A percentile compares a stretch with the other conserved stretches of the same genome.
Conservation (phyloP, 176 grass and related monocot species). For the maize (Zea mays) region DNA sequence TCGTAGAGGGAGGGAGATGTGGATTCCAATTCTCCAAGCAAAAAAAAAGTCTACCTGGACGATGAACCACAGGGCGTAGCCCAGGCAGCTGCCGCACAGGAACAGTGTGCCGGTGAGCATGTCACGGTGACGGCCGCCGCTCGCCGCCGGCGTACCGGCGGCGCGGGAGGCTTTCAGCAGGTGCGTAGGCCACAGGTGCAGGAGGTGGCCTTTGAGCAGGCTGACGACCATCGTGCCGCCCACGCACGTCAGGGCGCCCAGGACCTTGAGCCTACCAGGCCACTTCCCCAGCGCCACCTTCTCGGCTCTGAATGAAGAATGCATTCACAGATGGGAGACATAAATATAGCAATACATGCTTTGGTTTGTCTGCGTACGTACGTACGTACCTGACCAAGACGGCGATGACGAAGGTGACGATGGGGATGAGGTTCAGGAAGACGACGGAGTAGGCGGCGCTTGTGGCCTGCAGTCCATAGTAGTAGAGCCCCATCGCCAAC, state of each 20-base stretch:
- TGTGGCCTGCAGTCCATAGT: conserved; percentile 43
- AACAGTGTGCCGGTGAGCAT: conserved; percentile 37
- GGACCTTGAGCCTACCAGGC: conserved; percentile 37
- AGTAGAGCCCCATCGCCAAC: conserved; percentile 46
- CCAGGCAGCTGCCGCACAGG: conserved; percentile 37
- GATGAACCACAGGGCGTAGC: conserved; percentile 45
- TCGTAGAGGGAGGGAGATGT: too few species aligned
- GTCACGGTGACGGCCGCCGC: background rate
- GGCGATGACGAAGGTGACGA: conserved; percentile 49
- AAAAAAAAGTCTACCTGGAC: conserved; percentile 19
- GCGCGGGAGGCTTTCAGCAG: background rate
- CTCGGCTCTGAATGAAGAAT: conserved; percentile 38
- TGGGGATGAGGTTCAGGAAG: conserved; percentile 55
- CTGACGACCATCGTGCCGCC: conserved; percentile 47
- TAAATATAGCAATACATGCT: background rate
- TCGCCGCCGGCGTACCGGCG: background rate
- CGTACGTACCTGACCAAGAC: conserved; percentile 27
- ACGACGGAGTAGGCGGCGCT: conserved; percentile 35
- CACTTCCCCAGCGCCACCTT: conserved; percentile 23
- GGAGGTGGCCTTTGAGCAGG: conserved; percentile 28
- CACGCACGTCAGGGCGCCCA: conserved; percentile 43
- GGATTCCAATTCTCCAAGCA: too few species aligned
- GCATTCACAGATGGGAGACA: too few species aligned
- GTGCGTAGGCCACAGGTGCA: conserved; percentile 36
- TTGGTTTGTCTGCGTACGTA: background rate